Evolutionary conservation across 202 grass and related monocot species (phyloP).

Genomic region (Bolboschoenoplectus hybrid): DNA sequence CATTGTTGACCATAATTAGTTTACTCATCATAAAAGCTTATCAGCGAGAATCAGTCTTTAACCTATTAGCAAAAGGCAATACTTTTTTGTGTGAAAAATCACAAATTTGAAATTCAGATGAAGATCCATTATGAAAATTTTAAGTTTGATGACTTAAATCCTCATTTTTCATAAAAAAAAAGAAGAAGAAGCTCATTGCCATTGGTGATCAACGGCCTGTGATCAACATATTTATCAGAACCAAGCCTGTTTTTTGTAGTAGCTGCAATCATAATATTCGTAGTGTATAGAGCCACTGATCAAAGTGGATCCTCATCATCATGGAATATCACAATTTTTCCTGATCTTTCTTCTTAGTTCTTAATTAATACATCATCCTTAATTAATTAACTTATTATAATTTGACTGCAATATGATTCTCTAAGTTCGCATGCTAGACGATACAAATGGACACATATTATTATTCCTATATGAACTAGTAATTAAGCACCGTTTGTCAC

Average conservation of each 20-base stretch:
- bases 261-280: no score
- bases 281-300: no score
- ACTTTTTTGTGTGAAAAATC: no score
- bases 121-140: no score
- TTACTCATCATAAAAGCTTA: no score
- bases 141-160: no score
- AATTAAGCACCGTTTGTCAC: conserved; percentile 3
- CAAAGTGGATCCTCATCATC: neutral
- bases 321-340: neutral
- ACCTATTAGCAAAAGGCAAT: no score
- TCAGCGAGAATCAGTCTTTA: no score
- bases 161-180: no score
- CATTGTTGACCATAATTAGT: no score
- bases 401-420: neutral
- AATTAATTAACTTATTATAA: neutral
- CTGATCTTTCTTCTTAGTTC: neutral
- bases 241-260: neutral
- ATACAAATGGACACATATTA: neutral
- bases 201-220: neutral
- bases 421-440: neutral
- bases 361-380: neutral
- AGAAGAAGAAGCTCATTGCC: neutral
- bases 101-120: no score
- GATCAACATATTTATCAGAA: neutral
- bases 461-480: neutral